Percentiles rank a stretch among this genome's conserved stretches.
Conservation (phyloP, 2,329 filamentous ascomycete genomes). For the Macrophomina tecta region DNA sequence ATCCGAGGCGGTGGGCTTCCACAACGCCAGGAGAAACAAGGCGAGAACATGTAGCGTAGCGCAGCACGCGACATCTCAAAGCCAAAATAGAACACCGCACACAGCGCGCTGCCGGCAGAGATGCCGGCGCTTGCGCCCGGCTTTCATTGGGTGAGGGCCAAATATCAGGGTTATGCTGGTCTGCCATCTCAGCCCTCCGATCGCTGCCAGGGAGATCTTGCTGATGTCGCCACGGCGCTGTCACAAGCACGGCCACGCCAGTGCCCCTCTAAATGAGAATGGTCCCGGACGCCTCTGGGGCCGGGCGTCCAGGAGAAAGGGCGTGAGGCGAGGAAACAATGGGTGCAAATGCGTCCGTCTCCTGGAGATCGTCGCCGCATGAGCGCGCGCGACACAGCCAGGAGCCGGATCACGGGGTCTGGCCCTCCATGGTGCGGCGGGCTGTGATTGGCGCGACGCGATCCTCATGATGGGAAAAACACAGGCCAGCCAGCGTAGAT, state of each 20-base stretch:
- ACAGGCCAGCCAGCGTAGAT: constrained; percentile 11
- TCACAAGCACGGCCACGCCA: not conserved
- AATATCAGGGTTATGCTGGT: constrained; percentile 8
- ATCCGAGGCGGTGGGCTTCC: constrained; percentile 10
- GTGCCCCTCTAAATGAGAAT: not conserved
- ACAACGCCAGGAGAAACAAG: not conserved
- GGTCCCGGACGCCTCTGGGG: not conserved
- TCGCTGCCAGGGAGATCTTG: constrained; percentile 23
- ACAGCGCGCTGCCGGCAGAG: not conserved
- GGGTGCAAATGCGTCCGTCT: constrained; percentile 13
- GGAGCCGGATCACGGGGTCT: constrained; percentile 21
- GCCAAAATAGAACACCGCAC: constrained; percentile 10
- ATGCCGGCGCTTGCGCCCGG: constrained; percentile 19
- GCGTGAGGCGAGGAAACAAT: constrained; percentile 17
- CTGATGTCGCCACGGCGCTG: not conserved
- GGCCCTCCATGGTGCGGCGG: not conserved
- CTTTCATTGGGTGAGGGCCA: not conserved
- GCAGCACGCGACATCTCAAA: not conserved
- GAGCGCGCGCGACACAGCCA: constrained; percentile 19
- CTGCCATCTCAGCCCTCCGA: constrained; percentile 3
- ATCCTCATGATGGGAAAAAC: constrained; percentile 5
- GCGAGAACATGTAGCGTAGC: constrained; percentile 8
- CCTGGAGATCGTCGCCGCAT: constrained; percentile 19
- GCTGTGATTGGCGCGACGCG: constrained; percentile 13
- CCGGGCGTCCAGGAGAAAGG: constrained; percentile 20